Evolutionary conservation across 2,329 filamentous ascomycete species (phyloP).

Genomic region (Paraphoma chrysanthemicola): DNA sequence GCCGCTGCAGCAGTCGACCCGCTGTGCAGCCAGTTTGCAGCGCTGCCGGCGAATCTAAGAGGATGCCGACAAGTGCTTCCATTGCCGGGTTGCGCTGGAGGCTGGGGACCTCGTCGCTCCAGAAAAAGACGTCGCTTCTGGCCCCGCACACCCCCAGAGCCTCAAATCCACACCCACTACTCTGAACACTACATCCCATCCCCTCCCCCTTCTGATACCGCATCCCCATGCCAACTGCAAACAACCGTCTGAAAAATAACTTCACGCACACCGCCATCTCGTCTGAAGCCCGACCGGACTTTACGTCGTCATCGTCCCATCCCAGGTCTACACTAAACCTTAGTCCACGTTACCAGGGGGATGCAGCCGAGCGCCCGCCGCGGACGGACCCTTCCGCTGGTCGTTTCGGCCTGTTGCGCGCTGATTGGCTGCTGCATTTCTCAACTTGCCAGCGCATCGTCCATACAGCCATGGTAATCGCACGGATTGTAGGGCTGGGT

Average conservation of each 20-base stretch:
- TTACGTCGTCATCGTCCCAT: neutral
- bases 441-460: constrained; percentile 39
- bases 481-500: constrained; percentile 1
- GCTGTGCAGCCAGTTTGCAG: constrained; percentile 14
- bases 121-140: neutral
- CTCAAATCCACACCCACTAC: neutral
- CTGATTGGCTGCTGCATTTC: constrained; percentile 17
- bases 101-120: constrained; percentile 3
- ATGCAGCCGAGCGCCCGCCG: constrained; percentile 14
- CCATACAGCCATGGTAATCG: constrained; percentile 16
- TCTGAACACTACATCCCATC: neutral
- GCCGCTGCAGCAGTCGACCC: neutral
- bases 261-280: neutral
- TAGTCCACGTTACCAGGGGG: constrained; percentile 23
- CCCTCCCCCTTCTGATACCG: neutral
- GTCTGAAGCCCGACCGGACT: neutral
- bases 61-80: neutral
- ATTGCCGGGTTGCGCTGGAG: neutral
- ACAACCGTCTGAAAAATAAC: neutral
- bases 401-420: constrained; percentile 3
- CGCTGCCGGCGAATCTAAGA: neutral
- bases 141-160: neutral
- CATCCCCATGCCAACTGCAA: neutral
- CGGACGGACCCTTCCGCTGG: constrained; percentile 19
- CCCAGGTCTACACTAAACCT: neutral